Evolutionary conservation across 352 stramenopile species (phyloP).

Genomic region (Phytophthora litchii): DNA sequence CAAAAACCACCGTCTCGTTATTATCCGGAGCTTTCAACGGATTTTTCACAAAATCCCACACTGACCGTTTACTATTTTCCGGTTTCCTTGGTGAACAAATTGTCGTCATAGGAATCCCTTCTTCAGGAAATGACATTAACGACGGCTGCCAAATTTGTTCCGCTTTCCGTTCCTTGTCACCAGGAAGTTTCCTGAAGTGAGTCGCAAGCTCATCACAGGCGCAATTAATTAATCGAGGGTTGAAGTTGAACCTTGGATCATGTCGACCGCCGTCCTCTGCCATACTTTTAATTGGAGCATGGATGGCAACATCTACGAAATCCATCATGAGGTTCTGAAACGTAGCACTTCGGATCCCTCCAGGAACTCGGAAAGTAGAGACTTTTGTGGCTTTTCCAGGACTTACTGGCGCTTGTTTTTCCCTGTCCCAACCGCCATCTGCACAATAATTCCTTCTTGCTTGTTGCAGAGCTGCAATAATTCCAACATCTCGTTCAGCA

Average conservation of each 20-base stretch:
- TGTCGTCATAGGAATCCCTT: slow-evolving; percentile 18
- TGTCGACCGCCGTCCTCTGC: slow-evolving; percentile 35
- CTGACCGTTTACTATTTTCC: slow-evolving; percentile 14
- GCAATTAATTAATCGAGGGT: slow-evolving; percentile 32
- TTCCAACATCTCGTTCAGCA: slow-evolving; percentile 42
- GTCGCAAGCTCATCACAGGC: slow-evolving; percentile 32
- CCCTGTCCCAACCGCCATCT: slow-evolving; percentile 17
- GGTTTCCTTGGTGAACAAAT: slow-evolving; percentile 18
- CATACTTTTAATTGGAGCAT: slow-evolving; percentile 36
- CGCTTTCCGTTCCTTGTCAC: slow-evolving; percentile 34
- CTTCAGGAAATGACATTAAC: slow-evolving; percentile 8
- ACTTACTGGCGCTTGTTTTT: slow-evolving; percentile 14
- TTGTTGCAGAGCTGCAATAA: slow-evolving; percentile 32
- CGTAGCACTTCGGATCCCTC: slow-evolving; percentile 34
- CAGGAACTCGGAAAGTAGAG: slow-evolving; percentile 36
- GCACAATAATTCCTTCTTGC: slow-evolving; percentile 31
- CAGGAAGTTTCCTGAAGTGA: slow-evolving; percentile 31
- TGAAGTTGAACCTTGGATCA: slow-evolving; percentile 43
- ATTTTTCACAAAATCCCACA: slow-evolving; percentile 45
- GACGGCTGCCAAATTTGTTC: slow-evolving; percentile 35
- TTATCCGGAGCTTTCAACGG: slow-evolving; percentile 26
- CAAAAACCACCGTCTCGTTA: slow-evolving; percentile 37
- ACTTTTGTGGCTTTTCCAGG: slow-evolving; percentile 35
- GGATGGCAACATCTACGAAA: slow-evolving; percentile 34
- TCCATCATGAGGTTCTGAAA: slow-evolving; percentile 63